Evolutionary conservation across 371 early-diverging fungal genomes (phyloP), one percentile per base, ranked within the genome.

Genomic region (Lichtheimia corymbifera): DNA sequence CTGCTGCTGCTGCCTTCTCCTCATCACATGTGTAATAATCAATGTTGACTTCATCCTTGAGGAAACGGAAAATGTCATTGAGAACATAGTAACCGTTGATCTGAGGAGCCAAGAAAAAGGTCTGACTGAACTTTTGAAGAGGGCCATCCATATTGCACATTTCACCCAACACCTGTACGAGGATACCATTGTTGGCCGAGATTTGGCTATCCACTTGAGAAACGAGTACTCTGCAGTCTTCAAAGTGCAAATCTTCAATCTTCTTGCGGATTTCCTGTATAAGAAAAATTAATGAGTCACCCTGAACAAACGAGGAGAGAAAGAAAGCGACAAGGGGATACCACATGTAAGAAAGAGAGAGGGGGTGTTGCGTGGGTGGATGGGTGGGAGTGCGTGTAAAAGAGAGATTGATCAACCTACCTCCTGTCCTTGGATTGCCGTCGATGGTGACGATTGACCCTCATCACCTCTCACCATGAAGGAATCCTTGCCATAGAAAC

Each of bases 1-100:
- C 15, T 49, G 41, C 42, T 20, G 51, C 42, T 45, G 42, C 35
- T 20, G 24, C 35, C 47, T 49, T 62, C 40, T 63, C 59, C 24
- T 55, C 52, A 45, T 61, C 66, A 28, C 59, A 62, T 12, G 54
- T 53, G 53, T 64, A 64, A 50, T 64, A 64, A 41, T 64, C 64
- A 49, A 64, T 64, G 15, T 64, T 41, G 40, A 61, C 68, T 55
- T 91, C 93, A 25, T 97, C 97, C 72, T 90, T 91, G 62, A 97
- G 71, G 81, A 89, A 97, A 53, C 98, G 90, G 80, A 97, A 90
- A 60, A 98, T 94, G 72, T 97, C 97, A 73, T 96, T 97, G 73
- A 91, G 76, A 27, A 97, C 93, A 71, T 88, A 96, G 77, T 90
- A 98, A 14, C 97, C 96, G 56, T 86, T 87, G 20, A 91, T 91